These are phyloP conservation scores for Picea abies DNA, from an alignment of 83 land plant genomes.

Conservation along the genomic window DNA sequence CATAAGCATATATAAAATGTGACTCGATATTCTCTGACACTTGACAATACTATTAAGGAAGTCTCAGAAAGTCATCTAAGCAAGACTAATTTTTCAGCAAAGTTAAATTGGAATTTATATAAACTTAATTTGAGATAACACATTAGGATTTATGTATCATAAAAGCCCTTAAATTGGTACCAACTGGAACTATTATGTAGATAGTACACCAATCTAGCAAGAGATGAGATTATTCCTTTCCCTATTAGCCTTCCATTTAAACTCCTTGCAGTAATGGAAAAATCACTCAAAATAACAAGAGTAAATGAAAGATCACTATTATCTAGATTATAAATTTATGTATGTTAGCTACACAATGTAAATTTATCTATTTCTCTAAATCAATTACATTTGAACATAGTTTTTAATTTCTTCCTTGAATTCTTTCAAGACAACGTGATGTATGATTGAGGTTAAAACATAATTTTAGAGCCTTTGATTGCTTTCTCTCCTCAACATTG, in stretches of 20 bases:
- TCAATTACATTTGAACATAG: conserved; percentile 73
- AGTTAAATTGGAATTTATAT: too few species aligned
- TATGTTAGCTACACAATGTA: too few species aligned
- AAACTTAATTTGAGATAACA: too few species aligned
- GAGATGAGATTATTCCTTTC: not conserved
- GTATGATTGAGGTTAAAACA: conserved; percentile 74
- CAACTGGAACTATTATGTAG: not conserved
- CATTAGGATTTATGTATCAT: too few species aligned
- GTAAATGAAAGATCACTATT: not conserved
- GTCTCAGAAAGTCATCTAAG: too few species aligned
- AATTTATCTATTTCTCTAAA: not conserved
- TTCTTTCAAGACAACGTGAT: conserved; percentile 40
- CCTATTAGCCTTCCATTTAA: not conserved
- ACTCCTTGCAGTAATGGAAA: not conserved
- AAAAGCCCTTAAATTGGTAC: not conserved
- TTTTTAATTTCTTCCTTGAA: conserved; percentile 50
- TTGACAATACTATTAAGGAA: not conserved
- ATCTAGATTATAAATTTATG: not conserved
- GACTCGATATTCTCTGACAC: not conserved
- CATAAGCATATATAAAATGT: not conserved
- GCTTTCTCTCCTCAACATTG: conserved; percentile 60
- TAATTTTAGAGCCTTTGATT: conserved; percentile 61
- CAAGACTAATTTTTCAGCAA: too few species aligned
- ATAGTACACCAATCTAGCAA: not conserved
- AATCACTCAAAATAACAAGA: not conserved